Evolutionary conservation across 2,329 filamentous ascomycete species (phyloP), one percentile per base, ranked within the genome.

Genomic region (Botrytis fabae): DNA sequence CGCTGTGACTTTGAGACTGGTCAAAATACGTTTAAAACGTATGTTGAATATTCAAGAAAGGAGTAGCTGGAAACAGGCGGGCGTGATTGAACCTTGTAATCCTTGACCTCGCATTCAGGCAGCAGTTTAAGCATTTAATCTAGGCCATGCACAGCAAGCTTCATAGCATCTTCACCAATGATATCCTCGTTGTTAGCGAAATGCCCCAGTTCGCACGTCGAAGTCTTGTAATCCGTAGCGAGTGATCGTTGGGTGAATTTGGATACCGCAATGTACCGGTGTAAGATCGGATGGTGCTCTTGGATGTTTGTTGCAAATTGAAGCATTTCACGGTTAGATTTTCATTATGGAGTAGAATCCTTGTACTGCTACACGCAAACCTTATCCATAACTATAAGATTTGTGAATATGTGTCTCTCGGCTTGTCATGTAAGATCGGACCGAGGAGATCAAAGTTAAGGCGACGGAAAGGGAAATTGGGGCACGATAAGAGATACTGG

Each of bases 61-160:
- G 40, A 59, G 70, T 66, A 71, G 40, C 63, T 69, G 62, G 70
- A 60, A 54, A 68, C 48, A 72, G 62, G 22, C 69, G 62, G 70
- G 70, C 62, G 70, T 68, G 48, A 54, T 64, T 35, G 44, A 46
- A 54, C 46, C 35, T 71, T 59, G 70, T 57, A 66, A 66, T 35
- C 62, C 70, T 66, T 60, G 70, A 40, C 62, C 70, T 68, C 46
- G 70, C 62, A 57, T 68, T 72, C 70, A 72, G 70, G 70, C 70
- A 72, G 62, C 70, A 72, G 70, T 68, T 69, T 72, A 72, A 71
- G 38, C 48, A 54, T 66, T 66, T 25, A 71, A 62, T 63, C 61
- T 38, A 64, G 68, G 68, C 40, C 54, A 20, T 61, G 57, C 59
- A 62, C 10, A 35, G 54, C n/a, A 44, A 64, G 20, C 54, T 60